These are phyloP conservation scores for Xylaria sp. DNA, from an alignment of 2,329 filamentous ascomycete species.

Conservation along the genomic window DNA sequence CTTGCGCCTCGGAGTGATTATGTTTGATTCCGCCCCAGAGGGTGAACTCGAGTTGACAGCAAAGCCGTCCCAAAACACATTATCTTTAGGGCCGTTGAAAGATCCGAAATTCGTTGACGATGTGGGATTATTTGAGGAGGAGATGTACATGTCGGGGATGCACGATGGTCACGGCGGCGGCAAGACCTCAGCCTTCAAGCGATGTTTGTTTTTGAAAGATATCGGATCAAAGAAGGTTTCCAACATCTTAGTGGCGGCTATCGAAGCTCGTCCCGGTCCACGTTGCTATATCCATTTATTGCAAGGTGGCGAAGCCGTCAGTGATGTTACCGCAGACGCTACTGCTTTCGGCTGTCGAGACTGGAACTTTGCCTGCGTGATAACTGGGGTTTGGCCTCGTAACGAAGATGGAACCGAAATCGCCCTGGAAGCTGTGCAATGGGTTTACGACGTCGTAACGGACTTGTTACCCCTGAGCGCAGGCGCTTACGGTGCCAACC, in stretches of 20 bases:
- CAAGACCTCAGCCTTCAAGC: constrained; percentile 73
- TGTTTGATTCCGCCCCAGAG: constrained; percentile 54
- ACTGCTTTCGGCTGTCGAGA: constrained; percentile 72
- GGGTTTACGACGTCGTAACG: constrained; percentile 66
- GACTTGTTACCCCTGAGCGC: constrained; percentile 61
- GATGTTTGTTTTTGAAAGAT: constrained; percentile 68
- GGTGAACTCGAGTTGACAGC: constrained; percentile 21
- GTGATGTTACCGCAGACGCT: constrained; percentile 55
- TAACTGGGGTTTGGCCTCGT: constrained; percentile 71
- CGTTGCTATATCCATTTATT: constrained; percentile 72
- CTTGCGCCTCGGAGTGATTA: constrained; percentile 64
- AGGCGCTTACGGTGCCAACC: constrained; percentile 69
- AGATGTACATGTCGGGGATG: constrained; percentile 71
- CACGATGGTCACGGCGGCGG: constrained; percentile 67
- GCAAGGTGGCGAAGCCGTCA: constrained; percentile 66
- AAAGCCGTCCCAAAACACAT: constrained; percentile 28
- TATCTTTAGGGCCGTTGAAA: constrained; percentile 51
- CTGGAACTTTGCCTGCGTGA: constrained; percentile 72
- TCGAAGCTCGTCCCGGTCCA: constrained; percentile 61
- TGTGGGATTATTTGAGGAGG: constrained; percentile 65
- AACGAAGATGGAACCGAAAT: constrained; percentile 59
- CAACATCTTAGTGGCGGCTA: constrained; percentile 55
- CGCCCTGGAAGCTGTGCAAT: constrained; percentile 55
- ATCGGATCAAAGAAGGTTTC: constrained; percentile 54
- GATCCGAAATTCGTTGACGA: constrained; percentile 55